A percentile compares a stretch with the other conserved stretches of the same genome.
These are phyloP conservation scores for Acer campestre DNA, from an alignment of 345 rosid genomes.

Conservation along the genomic window DNA sequence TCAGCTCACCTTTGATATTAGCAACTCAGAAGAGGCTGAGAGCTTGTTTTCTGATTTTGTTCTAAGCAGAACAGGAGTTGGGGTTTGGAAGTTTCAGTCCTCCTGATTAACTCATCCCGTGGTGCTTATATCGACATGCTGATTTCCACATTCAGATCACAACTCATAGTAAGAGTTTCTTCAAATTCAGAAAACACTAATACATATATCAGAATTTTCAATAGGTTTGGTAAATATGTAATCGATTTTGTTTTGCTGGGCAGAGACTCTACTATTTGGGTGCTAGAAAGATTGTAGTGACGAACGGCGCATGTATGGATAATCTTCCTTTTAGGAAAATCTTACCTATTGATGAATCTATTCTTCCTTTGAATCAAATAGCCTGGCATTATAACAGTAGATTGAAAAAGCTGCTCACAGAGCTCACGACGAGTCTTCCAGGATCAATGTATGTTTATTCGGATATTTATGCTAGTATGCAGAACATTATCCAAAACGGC, in stretches of 20 bases:
- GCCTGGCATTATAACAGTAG: slow-evolving; percentile 9
- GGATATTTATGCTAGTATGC: slow-evolving; percentile 6
- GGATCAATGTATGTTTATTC: slow-evolving; percentile 15
- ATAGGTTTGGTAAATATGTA: neutral
- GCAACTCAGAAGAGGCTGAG: too few species aligned
- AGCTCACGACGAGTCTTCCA: slow-evolving; percentile 10
- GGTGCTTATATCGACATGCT: neutral
- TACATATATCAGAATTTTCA: neutral
- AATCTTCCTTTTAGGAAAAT: slow-evolving; percentile 15
- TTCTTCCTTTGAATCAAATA: neutral
- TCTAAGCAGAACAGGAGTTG: too few species aligned
- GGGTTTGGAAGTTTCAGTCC: too few species aligned
- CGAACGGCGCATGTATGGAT: slow-evolving; percentile 4
- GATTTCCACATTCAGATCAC: slow-evolving; percentile 5
- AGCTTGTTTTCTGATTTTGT: too few species aligned
- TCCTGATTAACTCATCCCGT: neutral
- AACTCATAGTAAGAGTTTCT: slow-evolving; percentile 19
- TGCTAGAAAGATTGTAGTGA: slow-evolving; percentile 25
- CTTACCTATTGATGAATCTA: neutral
- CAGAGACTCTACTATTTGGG: slow-evolving; percentile 30
- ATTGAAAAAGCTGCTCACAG: slow-evolving; percentile 12
- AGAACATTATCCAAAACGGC: slow-evolving; percentile 13
- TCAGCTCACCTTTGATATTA: too few species aligned
- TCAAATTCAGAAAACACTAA: neutral
- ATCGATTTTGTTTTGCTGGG: neutral